Conservation (phyloP, 345 rosid genomes). For the Euphorbia lathyris region DNA sequence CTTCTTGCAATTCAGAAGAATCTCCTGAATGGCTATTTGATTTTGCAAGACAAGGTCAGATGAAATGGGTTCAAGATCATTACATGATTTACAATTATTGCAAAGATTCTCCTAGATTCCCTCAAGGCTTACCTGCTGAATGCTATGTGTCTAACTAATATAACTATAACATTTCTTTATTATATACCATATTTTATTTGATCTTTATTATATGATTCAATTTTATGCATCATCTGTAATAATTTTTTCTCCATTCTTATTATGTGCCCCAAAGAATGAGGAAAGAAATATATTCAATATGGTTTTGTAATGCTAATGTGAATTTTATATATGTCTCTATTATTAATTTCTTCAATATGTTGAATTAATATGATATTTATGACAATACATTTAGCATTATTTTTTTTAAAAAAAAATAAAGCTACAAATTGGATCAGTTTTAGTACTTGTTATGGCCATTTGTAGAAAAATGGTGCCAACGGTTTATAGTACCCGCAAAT, state of each 20-base stretch:
- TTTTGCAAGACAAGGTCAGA: conserved; percentile 12
- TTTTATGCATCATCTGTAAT: background rate
- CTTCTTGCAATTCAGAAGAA: conserved; percentile 27
- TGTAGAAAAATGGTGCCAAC: too few relatives aligned
- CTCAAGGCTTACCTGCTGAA: conserved; percentile 36
- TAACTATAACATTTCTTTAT: too few relatives aligned
- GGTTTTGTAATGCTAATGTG: background rate
- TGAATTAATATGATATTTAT: too few relatives aligned
- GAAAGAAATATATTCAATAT: background rate
- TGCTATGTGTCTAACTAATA: conserved; percentile 18
- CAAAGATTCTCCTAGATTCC: conserved; percentile 20
- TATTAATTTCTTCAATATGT: too few relatives aligned
- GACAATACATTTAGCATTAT: too few relatives aligned
- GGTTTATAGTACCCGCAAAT: too few relatives aligned
- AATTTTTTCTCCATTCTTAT: background rate
- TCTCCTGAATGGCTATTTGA: conserved; percentile 10
- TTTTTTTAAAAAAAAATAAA: too few relatives aligned
- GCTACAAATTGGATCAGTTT: too few relatives aligned
- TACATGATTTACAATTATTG: conserved; percentile 39
- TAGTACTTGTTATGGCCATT: too few relatives aligned
- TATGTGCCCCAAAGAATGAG: background rate
- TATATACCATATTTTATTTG: background rate
- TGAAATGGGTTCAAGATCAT: conserved; percentile 34
- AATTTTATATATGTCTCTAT: too few relatives aligned
- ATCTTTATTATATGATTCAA: background rate